Base-by-base conservation (phyloP, 2,329 filamentous ascomycete genomes). In the Neurospora crassa region DNA sequence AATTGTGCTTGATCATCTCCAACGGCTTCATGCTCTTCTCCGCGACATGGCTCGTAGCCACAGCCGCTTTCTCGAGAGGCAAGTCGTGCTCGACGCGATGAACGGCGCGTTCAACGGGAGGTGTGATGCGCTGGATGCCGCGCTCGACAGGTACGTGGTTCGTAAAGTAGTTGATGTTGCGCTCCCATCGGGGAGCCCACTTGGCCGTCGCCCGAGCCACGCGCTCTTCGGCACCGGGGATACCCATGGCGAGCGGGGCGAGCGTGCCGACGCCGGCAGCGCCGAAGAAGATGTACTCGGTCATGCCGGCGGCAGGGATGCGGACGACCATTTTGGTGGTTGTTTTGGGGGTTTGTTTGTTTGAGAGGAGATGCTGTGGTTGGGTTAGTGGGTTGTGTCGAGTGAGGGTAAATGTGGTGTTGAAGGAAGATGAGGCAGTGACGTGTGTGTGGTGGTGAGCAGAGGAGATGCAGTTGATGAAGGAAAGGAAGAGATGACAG, bases 121-220 rank as follows among this genome's bases (percentile, higher is more conserved):
- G 76, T 0, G 74, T 70, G 67, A 76, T 69, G 11, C 71, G 71
- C 67, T 74, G 73, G 70, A 74, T 75, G 71, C 73, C 73, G 67
- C 75, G 71, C 73, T 77, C 77, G 47, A 75, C 70, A 71, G 74
- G 70, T 43, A 75, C 70, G 71, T 74, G 70, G 73, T 72, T 76
- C 79, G 78, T 75, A 77, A 88, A 84, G 80, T 84, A 85, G 73
- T 80, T 83, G 77, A 88, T 84, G 79, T 87, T 88, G 70, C 83
- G 82, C 79, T 89, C 86, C 87, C 87, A 89, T 71, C 85, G 84
- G 20, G 86, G 86, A 4, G 87, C 87, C 87, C 87, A 89, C 76
- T 85, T 84, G 72, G 82, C 81, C 3, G 87, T 89, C 78, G 88
- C 86, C 34, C 80, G 79, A 70, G 85, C 83, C 43, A 89, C 78